A percentile compares a stretch with the other conserved stretches of the same genome.
phyloP scores from a whole-genome alignment of 257 asterid genomes.

The Handroanthus guayacan region DNA sequence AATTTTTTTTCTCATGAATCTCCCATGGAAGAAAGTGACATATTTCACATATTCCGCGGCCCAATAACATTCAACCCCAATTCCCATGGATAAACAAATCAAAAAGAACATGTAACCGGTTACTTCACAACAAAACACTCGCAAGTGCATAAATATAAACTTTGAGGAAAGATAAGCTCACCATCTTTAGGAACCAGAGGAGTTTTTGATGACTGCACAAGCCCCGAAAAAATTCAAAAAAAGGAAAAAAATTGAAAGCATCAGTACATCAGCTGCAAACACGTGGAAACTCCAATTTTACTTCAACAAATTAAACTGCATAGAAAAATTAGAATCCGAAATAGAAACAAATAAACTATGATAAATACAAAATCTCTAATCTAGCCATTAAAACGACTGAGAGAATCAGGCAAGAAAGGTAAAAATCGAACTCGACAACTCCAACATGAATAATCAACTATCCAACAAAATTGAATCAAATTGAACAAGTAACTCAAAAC shows the following conservation, averaged over 20 bases:
- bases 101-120: not conserved
- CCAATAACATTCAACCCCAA: constrained; percentile 18
- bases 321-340: not conserved
- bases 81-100: constrained; percentile 9
- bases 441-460: not conserved
- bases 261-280: constrained; percentile 29
- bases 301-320: not conserved
- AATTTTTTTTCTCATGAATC: not conserved
- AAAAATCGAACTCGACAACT: constrained; percentile 14
- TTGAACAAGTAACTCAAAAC: not conserved
- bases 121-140: constrained; percentile 16
- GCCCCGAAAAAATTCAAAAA: not conserved
- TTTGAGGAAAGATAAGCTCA: constrained; percentile 26
- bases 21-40: not conserved
- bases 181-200: constrained; percentile 49
- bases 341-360: not conserved
- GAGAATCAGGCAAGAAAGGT: not conserved
- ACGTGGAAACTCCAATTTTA: not conserved
- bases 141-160: not conserved
- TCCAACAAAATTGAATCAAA: not conserved
- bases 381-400: not conserved
- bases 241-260: not conserved
- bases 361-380: not conserved
- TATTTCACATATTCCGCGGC: not conserved
- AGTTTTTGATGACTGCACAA: constrained; percentile 47